A percentile compares a stretch with the other conserved stretches of the same genome.
Evolutionary conservation across 116 monocot species (phyloP).

Genomic region (Dioscorea cayenensis): DNA sequence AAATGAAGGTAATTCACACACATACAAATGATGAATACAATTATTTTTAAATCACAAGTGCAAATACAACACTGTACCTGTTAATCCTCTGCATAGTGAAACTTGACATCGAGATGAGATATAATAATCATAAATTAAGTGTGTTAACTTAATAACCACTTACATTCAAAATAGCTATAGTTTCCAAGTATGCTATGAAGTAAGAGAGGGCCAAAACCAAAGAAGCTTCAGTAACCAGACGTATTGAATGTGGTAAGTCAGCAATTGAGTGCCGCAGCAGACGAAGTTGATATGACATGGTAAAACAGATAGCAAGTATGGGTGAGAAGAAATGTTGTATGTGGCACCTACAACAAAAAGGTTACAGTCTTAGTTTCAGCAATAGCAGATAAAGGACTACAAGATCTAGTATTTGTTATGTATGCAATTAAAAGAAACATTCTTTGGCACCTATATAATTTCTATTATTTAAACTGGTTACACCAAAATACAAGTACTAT

Average conservation of each 20-base stretch:
- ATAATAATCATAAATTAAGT: background rate
- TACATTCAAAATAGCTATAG: constrained; percentile 93
- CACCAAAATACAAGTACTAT: constrained; percentile 14
- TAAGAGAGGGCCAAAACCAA: constrained; percentile 87
- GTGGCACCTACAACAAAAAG: constrained; percentile 68
- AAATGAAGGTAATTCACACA: too few relatives aligned
- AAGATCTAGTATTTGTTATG: too few relatives aligned
- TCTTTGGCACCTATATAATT: too few relatives aligned
- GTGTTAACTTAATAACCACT: constrained; percentile 6
- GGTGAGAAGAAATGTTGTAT: constrained; percentile 91
- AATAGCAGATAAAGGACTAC: too few relatives aligned
- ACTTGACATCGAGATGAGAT: too few relatives aligned
- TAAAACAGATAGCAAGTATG: constrained; percentile 90
- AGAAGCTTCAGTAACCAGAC: constrained; percentile 47
- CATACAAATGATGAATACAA: too few relatives aligned
- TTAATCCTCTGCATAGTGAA: too few relatives aligned
- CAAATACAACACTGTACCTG: too few relatives aligned
- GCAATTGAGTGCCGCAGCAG: constrained; percentile 63
- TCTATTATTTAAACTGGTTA: too few relatives aligned
- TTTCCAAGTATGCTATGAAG: constrained; percentile 96
- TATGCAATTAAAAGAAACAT: too few relatives aligned
- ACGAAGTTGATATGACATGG: constrained; percentile 79
- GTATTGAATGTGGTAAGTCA: constrained; percentile 48
- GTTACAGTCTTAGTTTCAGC: too few relatives aligned
- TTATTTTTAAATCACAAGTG: too few relatives aligned